Conservation (phyloP, 768 basidiomycete species). For the Termitomyces sp. region DNA sequence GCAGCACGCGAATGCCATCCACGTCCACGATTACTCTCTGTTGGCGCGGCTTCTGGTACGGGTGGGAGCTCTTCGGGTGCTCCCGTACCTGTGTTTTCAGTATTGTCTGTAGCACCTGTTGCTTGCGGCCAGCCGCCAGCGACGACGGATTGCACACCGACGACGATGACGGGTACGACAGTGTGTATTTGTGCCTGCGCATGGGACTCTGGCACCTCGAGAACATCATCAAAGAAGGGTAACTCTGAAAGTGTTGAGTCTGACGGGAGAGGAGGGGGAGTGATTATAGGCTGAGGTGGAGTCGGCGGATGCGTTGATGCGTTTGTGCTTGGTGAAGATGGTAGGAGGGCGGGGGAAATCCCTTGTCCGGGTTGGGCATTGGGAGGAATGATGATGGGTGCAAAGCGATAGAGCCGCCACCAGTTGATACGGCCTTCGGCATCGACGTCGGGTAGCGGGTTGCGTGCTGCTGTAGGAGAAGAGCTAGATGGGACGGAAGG, state of each 20-base stretch:
- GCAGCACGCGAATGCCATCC: slow-evolving; percentile 62
- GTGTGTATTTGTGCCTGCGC: slow-evolving; percentile 20
- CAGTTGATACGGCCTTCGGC: slow-evolving; percentile 56
- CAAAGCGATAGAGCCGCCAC: slow-evolving; percentile 84
- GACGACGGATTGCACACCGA: slow-evolving; percentile 75
- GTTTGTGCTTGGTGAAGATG: slow-evolving; percentile 9
- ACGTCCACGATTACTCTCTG: not conserved
- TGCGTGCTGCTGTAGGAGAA: not conserved
- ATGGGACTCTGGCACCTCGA: not conserved
- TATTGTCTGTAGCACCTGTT: not conserved
- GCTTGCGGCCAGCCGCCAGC: slow-evolving; percentile 35
- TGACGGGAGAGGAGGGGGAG: not conserved
- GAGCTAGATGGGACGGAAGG: not conserved
- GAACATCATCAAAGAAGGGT: slow-evolving; percentile 9
- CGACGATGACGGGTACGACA: slow-evolving; percentile 79
- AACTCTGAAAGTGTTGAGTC: slow-evolving; percentile 15
- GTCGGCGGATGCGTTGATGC: slow-evolving; percentile 11
- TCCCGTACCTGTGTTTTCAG: not conserved
- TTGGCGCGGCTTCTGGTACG: not conserved
- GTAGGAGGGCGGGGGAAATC: slow-evolving; percentile 12
- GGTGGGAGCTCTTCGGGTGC: not conserved
- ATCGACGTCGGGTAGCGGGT: slow-evolving; percentile 6
- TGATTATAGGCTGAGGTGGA: not conserved
- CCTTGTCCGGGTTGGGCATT: slow-evolving; percentile 8
- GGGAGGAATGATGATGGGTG: slow-evolving; percentile 44